Base-by-base conservation (phyloP, 2,329 filamentous ascomycete species). In the Botrytis pseudocinerea region DNA sequence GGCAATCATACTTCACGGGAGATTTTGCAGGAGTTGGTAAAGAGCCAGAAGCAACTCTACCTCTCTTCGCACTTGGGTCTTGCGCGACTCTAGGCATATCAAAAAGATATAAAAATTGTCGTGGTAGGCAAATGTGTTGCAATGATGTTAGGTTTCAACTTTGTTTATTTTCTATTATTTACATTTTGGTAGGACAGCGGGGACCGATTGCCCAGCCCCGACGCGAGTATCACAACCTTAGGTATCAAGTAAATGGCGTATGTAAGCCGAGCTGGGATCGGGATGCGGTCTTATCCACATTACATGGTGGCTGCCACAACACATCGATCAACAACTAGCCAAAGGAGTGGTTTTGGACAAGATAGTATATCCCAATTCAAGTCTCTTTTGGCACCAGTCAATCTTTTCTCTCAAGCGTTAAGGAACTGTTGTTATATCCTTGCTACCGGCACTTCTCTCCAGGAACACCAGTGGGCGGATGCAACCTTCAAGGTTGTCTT, bases 1-100 rank as follows among this genome's bases (percentile, higher is more conserved):
- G 61, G 35, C 12, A 35, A 44, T 38, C 80, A 69, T 74, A 82
- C 81, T 82, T 82, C 42, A 82, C 75, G 2, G 80, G 79, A 22
- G 81, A 80, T 75, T 82, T 82, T 61, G 80, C 80, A 60, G 80
- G 79, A 20, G 79, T 77, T 38, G 76, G 72, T 25, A 79, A 74
- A 20, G 78, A 80, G 48, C 78, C 77, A 75, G 85, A 85, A 73
- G 84, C 83, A 78, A 81, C 77, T 42, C 78, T 78, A 64, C 79
- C 82, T 76, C 82, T 83, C 78, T 83, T 84, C 69, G 79, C 79
- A 75, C 80, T 81, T 38, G 83, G 82, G 14, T 82, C 81, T 75
- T 86, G 85, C 78, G 85, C 85, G 72, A 88, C 84, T 82, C 87
- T 86, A 82, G 87, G 86, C 87, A 90, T 90, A 51, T 69, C 40